Conservation (phyloP, 129 eudicot genomes). For the Solidago caesia region DNA sequence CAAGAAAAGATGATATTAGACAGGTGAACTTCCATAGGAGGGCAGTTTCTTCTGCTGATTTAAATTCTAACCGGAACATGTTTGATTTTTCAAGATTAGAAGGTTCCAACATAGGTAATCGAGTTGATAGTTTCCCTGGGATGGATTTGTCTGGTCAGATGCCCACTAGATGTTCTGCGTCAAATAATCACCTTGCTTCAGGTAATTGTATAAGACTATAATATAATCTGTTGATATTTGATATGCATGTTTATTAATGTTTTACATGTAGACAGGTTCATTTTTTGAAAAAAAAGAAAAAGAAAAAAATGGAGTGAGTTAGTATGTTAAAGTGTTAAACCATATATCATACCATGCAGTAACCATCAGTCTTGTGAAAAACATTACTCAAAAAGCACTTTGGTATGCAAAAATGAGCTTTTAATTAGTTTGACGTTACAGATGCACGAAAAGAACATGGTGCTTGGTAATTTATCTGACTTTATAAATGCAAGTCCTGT, state of each 20-base stretch:
- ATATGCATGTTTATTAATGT: no score
- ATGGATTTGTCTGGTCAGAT: constrained; percentile 35
- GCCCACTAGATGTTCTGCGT: constrained; percentile 39
- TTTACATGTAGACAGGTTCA: no score
- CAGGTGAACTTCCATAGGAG: constrained; percentile 48
- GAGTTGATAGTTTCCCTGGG: constrained; percentile 30
- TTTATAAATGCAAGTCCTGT: not conserved
- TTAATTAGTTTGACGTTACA: not conserved
- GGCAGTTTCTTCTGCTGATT: constrained; percentile 55
- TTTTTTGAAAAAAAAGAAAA: no score
- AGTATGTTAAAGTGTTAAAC: no score
- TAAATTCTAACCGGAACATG: constrained; percentile 38
- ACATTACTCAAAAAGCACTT: not conserved
- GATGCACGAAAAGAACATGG: not conserved
- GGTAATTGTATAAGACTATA: constrained; percentile 16
- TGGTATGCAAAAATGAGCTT: not conserved
- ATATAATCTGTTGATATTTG: no score
- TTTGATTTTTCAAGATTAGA: constrained; percentile 41
- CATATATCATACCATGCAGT: not conserved
- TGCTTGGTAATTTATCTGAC: not conserved
- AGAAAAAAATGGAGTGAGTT: no score
- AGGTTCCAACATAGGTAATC: constrained; percentile 29
- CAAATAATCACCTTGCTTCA: constrained; percentile 35
- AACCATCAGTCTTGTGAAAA: not conserved
- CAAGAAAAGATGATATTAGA: constrained; percentile 40